These are phyloP conservation scores for Hypoxylon subgilvum DNA, from an alignment of 495 filamentous ascomycete species.

Conservation along the genomic window DNA sequence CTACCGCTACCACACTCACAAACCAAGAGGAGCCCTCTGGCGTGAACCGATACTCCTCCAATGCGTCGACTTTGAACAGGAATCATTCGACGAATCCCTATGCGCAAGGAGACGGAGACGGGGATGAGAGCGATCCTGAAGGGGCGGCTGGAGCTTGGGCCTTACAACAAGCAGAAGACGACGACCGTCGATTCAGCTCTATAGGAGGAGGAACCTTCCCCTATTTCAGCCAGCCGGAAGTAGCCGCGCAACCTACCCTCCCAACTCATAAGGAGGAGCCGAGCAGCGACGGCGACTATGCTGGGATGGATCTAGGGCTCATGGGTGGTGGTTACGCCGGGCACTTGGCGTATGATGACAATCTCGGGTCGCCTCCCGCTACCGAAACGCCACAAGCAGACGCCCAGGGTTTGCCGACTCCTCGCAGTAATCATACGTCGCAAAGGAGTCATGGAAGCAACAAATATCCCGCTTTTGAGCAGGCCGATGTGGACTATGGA, in stretches of 20 bases:
- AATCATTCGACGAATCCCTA: slow-evolving; percentile 45
- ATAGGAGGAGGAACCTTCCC: slow-evolving; percentile 27
- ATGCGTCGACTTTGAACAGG: slow-evolving; percentile 55
- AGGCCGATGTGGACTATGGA: slow-evolving; percentile 67
- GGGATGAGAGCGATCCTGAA: slow-evolving; percentile 86
- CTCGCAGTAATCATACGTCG: slow-evolving; percentile 40
- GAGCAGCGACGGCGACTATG: slow-evolving; percentile 74
- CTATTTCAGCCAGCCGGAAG: slow-evolving; percentile 47
- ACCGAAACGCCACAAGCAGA: slow-evolving; percentile 37
- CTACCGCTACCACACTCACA: slow-evolving; percentile 54
- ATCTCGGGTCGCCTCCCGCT: slow-evolving; percentile 50
- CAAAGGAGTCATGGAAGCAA: slow-evolving; percentile 49
- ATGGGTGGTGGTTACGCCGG: slow-evolving; percentile 78
- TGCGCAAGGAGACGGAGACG: slow-evolving; percentile 46
- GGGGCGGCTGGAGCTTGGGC: slow-evolving; percentile 84
- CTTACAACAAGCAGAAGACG: slow-evolving; percentile 82
- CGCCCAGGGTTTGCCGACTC: slow-evolving; percentile 42
- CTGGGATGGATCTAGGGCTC: slow-evolving; percentile 71
- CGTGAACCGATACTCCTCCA: slow-evolving; percentile 54
- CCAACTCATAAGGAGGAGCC: slow-evolving; percentile 52
- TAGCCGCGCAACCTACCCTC: slow-evolving; percentile 43
- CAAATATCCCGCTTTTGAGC: slow-evolving; percentile 46
- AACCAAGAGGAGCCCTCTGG: slow-evolving; percentile 39
- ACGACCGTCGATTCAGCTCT: slow-evolving; percentile 71
- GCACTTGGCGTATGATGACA: slow-evolving; percentile 74